Evolutionary conservation across 2,329 filamentous ascomycete species (phyloP), one percentile per base, ranked within the genome.

Genomic region (Aaosphaeria arxii): DNA sequence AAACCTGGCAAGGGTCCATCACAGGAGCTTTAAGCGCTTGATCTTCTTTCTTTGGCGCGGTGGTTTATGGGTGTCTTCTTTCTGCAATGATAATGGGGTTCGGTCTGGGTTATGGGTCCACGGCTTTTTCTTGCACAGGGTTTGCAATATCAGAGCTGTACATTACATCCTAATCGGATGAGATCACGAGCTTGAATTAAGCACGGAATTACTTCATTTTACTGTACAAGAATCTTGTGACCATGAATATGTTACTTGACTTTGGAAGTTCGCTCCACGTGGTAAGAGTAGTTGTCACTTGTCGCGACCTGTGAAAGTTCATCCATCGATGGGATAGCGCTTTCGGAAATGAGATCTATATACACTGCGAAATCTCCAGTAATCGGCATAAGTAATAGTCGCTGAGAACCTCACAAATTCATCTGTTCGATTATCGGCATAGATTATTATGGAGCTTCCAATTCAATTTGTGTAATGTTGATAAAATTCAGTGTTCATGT

Each of bases 1-100:
- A 96, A 97, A 88, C 81, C 82, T 73, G 89, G 88, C 78, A 96
- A 96, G 86, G 87, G 85, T 73, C 81, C 85, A 66, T 95, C 90
- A 80, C 91, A 96, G 80, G 91, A 96, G 82, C 83, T 97, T 80
- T 97, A 90, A 83, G 79, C 63, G 62, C 54, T 49, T 58, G 17
- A 63, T 58, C 58, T 62, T 59, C 50, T 64, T 66, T 64, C 62
- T 64, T 57, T 78, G 70, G 72, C 69, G 71, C 67, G 71, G 69
- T 59, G 54, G 67, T 71, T 72, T 69, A 60, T 66, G 52, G 77
- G 77, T 73, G 76, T 84, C 79, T 67, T 62, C 63, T 73, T 74
- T 71, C 78, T 85, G 82, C 84, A 85, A 86, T 83, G 84, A 90
- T 86, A 85, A 87, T 87, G 87, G 78, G 80, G 78, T 81, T 84